Evolutionary conservation across 192 early-diverging fungal genomes (phyloP).

Genomic region (Coemansia sp.): DNA sequence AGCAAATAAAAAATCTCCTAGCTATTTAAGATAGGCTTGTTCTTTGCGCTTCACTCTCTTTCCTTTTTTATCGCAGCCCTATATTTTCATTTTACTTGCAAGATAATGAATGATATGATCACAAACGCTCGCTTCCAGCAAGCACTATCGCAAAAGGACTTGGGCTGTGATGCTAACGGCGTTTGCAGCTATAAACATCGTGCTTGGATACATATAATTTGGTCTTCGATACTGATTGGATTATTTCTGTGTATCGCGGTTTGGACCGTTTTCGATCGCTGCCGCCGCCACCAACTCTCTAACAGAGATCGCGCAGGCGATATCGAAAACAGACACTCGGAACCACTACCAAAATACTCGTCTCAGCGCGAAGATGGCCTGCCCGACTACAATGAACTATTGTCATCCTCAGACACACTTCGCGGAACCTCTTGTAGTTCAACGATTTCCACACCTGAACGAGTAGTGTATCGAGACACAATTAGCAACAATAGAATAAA

Average conservation of each 20-base stretch:
- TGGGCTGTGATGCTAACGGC: constrained; percentile 19
- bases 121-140: neutral
- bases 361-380: constrained; percentile 11
- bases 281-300: constrained; percentile 8
- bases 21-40: neutral
- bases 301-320: neutral
- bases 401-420: neutral
- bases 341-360: constrained; percentile 38
- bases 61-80: neutral
- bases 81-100: neutral
- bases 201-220: constrained; percentile 25
- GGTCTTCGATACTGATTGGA: constrained; percentile 12
- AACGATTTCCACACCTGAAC: constrained; percentile 8
- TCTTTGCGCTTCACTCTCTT: neutral
- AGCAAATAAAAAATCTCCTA: neutral
- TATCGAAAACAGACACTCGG: constrained; percentile 12
- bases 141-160: neutral
- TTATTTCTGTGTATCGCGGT: constrained; percentile 4
- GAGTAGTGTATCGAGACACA: constrained; percentile 4
- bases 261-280: constrained; percentile 4
- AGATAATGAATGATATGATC: neutral
- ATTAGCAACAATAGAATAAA: neutral
- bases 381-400: neutral
- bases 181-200: constrained; percentile 23
- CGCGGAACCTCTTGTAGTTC: neutral